Evolutionary conservation across 140 eudicot genomes (phyloP), one percentile per base, ranked within the genome.

Genomic region (Stevia rebaudiana): DNA sequence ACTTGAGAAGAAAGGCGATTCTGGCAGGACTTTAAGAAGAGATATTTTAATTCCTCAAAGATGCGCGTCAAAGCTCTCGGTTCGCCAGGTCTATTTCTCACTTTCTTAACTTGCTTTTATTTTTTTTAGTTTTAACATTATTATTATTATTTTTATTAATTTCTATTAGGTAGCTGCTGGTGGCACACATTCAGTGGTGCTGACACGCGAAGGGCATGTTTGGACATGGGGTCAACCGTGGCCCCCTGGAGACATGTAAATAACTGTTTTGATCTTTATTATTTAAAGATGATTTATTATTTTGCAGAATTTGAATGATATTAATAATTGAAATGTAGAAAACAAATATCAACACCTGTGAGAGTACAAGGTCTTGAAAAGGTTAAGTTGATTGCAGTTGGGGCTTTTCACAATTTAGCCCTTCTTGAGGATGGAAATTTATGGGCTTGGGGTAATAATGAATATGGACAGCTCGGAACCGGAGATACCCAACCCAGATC

Each of bases 191-290:
- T 94, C 99, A 13, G 99, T 86, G 30, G 95, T 94, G 51, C 90
- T 94, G 17, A 94, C 99, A 69, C 84, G 71, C 22, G 99, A 86
- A 73, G 99, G 99, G 69, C 95, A 86, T 57, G 95, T 94, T 36
- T 94, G 99, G 99, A 85, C 99, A 33, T 94, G 99, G 99, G 99
- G 99, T 55, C 99, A 94, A 78, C 99, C 99, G 41, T 94, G 99
- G 99, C 99, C 99, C n/a, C 99, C 99, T 39, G 99, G 99, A 8
- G 99, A 94, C 82, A 94, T 94, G 99, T 88, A 88, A 22, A 58
- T 19, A 18, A n/a, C 69, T 55, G 35, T 11, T 55, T 70, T 8
- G 30, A 3, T 33, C n/a, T 59, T 13, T 67, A 33, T 17, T 10
- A 39, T 17, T 43, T 43, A 19, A 25, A 30, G 12, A 36, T 8